Evolutionary conservation across 371 early-diverging fungal species (phyloP).

Genomic region (Mortierella sp.): DNA sequence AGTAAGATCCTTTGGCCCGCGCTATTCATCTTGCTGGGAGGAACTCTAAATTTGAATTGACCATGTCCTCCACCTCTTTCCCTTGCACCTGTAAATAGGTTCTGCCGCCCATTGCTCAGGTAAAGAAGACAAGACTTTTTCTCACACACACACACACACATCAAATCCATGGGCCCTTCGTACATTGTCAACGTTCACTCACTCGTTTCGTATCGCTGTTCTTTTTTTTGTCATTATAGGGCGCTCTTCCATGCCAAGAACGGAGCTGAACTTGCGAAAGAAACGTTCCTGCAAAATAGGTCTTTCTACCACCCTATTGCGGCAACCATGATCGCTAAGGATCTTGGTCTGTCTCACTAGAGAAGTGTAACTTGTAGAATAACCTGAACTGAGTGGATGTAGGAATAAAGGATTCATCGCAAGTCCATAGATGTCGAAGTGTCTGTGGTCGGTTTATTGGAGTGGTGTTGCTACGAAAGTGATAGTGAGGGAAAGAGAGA

Average conservation of each 20-base stretch:
- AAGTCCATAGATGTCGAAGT: too few species aligned
- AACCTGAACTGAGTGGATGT: too few species aligned
- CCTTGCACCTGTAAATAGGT: not conserved
- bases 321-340: conserved; percentile 80
- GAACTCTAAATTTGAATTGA: too few species aligned
- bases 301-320: conserved; percentile 95
- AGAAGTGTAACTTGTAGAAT: too few species aligned
- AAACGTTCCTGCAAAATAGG: conserved; percentile 81
- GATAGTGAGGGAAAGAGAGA: not conserved
- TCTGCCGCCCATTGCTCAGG: conserved; percentile 29
- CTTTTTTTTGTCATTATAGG: conserved; percentile 31
- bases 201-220: conserved; percentile 9
- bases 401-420: too few species aligned
- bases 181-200: too few species aligned
- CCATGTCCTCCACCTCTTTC: too few species aligned
- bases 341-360: conserved; percentile 76
- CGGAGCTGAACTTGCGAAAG: conserved; percentile 81
- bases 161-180: too few species aligned
- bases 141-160: too few species aligned
- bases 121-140: conserved; percentile 20
- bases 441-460: too few species aligned
- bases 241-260: conserved; percentile 67
- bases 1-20: conserved; percentile 73
- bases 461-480: too few species aligned
- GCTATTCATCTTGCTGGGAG: not conserved